phyloP scores from a whole-genome alignment of 2,329 filamentous ascomycete genomes.

The Cladophialophora carrionii region DNA sequence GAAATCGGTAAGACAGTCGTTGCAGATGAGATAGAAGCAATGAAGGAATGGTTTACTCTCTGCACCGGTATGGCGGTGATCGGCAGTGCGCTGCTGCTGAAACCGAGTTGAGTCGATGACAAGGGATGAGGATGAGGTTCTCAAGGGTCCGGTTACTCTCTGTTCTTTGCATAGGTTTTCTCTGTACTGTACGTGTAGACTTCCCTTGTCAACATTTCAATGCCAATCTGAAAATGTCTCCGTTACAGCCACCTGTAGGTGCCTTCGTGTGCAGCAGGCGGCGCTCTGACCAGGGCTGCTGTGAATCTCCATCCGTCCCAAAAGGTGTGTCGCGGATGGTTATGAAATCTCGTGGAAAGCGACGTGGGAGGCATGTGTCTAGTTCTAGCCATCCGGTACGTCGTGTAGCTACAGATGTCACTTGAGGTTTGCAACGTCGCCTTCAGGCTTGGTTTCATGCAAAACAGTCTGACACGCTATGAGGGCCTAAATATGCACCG shows the following conservation, averaged over 20 bases:
- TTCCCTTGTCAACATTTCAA: neutral
- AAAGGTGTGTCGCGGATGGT: no score
- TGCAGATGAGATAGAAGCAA: neutral
- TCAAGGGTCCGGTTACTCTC: neutral
- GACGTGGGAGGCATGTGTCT: neutral
- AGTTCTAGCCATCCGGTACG: neutral
- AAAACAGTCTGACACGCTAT: neutral
- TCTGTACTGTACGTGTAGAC: conserved; percentile 13
- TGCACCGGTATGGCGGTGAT: neutral
- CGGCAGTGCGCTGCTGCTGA: neutral
- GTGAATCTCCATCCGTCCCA: neutral
- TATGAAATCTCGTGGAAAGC: neutral
- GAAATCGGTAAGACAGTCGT: neutral
- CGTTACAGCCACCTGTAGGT: neutral
- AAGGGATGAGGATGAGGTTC: conserved; percentile 6
- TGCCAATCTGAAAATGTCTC: neutral
- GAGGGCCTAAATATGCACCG: neutral
- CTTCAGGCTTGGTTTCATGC: neutral
- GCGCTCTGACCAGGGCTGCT: neutral
- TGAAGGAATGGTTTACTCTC: neutral
- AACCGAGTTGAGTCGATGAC: conserved; percentile 11
- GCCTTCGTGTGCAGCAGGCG: neutral
- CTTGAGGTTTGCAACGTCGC: neutral
- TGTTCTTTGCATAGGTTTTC: conserved; percentile 1
- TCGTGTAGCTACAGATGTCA: neutral